Conservation (phyloP, 768 basidiomycete species). For the Leccinum arenicola region DNA sequence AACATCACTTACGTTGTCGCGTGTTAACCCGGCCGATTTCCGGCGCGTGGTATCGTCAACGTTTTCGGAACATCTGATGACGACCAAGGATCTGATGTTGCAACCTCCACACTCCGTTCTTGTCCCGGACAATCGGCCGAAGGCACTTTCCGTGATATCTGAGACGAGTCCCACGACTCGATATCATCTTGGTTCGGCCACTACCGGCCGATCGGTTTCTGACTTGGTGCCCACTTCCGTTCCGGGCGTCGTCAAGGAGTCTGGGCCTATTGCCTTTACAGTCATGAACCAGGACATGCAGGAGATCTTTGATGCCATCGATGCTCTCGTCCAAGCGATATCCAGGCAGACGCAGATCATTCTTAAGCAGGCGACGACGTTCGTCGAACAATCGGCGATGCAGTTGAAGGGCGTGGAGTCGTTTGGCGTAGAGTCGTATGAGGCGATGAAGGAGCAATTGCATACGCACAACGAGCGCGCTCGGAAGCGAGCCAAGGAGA, state of each 20-base stretch:
- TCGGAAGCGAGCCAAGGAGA: constrained; percentile 49
- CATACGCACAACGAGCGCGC: constrained; percentile 51
- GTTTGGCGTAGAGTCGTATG: constrained; percentile 39
- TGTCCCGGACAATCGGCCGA: constrained; percentile 18
- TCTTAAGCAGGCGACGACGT: constrained; percentile 32
- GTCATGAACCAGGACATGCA: constrained; percentile 50
- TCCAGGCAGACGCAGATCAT: constrained; percentile 39
- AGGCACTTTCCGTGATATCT: constrained; percentile 31
- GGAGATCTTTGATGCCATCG: constrained; percentile 58
- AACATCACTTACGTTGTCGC: constrained; percentile 29
- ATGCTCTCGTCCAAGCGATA: constrained; percentile 52
- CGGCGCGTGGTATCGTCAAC: constrained; percentile 19
- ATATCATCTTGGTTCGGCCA: constrained; percentile 12
- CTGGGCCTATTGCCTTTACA: constrained; percentile 41
- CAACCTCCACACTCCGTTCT: constrained; percentile 31
- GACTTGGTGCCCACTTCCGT: constrained; percentile 41
- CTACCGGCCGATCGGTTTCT: constrained; percentile 16
- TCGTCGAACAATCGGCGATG: constrained; percentile 44
- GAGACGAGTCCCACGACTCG: constrained; percentile 10
- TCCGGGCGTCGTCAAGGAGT: constrained; percentile 47
- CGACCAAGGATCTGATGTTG: constrained; percentile 37
- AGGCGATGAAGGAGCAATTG: constrained; percentile 38
- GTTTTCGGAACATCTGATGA: constrained; percentile 27
- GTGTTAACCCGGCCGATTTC: constrained; percentile 25
- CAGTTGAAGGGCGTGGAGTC: constrained; percentile 31